Evolutionary conservation across 352 stramenopile genomes (phyloP).

Genomic region (Thraustochytrium striatum): DNA sequence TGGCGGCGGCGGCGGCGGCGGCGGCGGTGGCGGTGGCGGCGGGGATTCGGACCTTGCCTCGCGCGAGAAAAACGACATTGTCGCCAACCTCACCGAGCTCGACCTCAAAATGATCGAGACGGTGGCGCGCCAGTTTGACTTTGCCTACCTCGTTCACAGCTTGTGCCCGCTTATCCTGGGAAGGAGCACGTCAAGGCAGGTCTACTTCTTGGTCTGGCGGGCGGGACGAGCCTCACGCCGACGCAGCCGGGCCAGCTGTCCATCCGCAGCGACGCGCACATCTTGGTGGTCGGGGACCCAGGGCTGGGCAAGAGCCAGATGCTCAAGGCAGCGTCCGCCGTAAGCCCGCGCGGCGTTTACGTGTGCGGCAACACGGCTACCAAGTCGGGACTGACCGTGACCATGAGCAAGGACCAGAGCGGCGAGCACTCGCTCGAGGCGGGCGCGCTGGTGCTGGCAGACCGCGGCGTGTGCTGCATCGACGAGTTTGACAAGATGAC

Average conservation of each 20-base stretch:
- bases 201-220: slow-evolving; percentile 88
- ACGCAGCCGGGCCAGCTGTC: slow-evolving; percentile 49
- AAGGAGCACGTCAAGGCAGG: slow-evolving; percentile 96
- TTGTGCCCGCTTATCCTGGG: slow-evolving; percentile 93
- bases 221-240: slow-evolving; percentile 68
- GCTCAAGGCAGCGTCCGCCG: slow-evolving; percentile 52
- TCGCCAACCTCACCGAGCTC: slow-evolving; percentile 19
- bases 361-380: slow-evolving; percentile 93
- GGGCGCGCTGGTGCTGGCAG: slow-evolving; percentile 69
- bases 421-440: slow-evolving; percentile 55
- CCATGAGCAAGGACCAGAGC: slow-evolving; percentile 83
- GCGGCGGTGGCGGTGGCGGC: neutral
- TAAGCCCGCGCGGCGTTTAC: slow-evolving; percentile 89
- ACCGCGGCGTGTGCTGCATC: slow-evolving; percentile 93
- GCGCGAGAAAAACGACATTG: slow-evolving; percentile 38
- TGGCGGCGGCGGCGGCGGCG: too few species aligned
- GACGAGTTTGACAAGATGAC: slow-evolving; percentile 98
- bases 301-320: slow-evolving; percentile 87
- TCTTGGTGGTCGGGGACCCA: slow-evolving; percentile 84
- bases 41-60: neutral
- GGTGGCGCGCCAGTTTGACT: slow-evolving; percentile 56
- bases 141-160: slow-evolving; percentile 72
- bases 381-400: slow-evolving; percentile 91
- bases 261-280: slow-evolving; percentile 85
- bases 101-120: slow-evolving; percentile 35